Conservation (phyloP, 2,329 filamentous ascomycete species). For the Penicillium sp. region DNA sequence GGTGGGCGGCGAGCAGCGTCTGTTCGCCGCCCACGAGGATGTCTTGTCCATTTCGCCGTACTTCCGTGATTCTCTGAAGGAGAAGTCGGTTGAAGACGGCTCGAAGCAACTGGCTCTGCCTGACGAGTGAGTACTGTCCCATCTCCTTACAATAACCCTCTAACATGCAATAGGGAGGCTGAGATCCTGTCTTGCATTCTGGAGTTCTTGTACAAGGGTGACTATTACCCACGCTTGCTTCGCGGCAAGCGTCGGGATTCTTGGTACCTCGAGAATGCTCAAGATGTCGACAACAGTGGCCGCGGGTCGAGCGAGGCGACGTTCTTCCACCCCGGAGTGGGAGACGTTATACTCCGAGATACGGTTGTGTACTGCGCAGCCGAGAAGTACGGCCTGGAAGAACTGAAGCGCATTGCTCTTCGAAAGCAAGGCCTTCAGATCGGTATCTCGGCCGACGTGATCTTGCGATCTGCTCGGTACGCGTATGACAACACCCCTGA, state of each 20-base stretch:
- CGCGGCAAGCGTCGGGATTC: slow-evolving; percentile 82
- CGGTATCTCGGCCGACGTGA: slow-evolving; percentile 87
- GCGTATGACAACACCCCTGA: slow-evolving; percentile 94
- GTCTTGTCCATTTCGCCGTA: slow-evolving; percentile 82
- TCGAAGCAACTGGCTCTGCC: slow-evolving; percentile 75
- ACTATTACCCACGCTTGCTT: slow-evolving; percentile 87
- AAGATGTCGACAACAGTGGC: slow-evolving; percentile 55
- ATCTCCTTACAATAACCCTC: background rate
- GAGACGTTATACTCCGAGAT: slow-evolving; percentile 79
- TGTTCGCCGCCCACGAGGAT: slow-evolving; percentile 95
- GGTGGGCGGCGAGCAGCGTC: slow-evolving; percentile 77
- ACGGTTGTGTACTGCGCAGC: slow-evolving; percentile 93
- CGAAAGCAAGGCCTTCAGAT: slow-evolving; percentile 92
- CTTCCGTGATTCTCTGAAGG: slow-evolving; percentile 70
- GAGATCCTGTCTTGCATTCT: slow-evolving; percentile 91
- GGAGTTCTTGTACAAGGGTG: slow-evolving; percentile 95
- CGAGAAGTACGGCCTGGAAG: slow-evolving; percentile 84
- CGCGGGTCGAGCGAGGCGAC: slow-evolving; percentile 69
- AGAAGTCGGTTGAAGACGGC: slow-evolving; percentile 67
- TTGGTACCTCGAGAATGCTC: slow-evolving; percentile 81
- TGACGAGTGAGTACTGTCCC: slow-evolving; percentile 49
- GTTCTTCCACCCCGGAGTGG: slow-evolving; percentile 71
- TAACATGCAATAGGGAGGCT: slow-evolving; percentile 63
- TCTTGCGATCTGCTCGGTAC: slow-evolving; percentile 89
- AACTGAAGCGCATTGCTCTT: slow-evolving; percentile 85